A percentile compares a stretch with the other conserved stretches of the same genome.
Conservation (phyloP, 179 eudicot genomes). For the Corrigiola litoralis region DNA sequence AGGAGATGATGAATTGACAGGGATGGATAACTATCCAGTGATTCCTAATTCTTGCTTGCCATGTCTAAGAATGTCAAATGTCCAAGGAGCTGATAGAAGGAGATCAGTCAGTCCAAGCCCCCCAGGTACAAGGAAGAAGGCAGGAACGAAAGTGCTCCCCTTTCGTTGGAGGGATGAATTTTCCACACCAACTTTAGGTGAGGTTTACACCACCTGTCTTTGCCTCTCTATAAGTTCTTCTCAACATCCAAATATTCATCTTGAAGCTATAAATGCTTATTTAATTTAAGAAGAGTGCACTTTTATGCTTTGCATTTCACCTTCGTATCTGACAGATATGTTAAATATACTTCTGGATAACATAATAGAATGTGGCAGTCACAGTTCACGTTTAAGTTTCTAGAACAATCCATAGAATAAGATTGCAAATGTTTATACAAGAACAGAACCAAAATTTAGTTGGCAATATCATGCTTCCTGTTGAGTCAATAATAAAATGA, state of each 20-base stretch:
- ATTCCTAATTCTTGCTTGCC: conserved; percentile 55
- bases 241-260: not conserved
- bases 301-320: too few species aligned
- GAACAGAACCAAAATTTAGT: too few species aligned
- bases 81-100: conserved; percentile 41
- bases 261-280: not conserved
- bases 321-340: too few species aligned
- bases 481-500: too few species aligned
- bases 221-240: not conserved
- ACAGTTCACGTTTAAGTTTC: too few species aligned
- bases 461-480: too few species aligned
- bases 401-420: too few species aligned
- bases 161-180: conserved; percentile 57
- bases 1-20: conserved; percentile 22
- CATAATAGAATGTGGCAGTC: too few species aligned
- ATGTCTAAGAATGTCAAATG: conserved; percentile 38
- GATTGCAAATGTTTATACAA: too few species aligned
- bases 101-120: conserved; percentile 51
- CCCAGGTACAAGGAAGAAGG: conserved; percentile 51
- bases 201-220: not conserved
- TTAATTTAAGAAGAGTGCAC: too few species aligned
- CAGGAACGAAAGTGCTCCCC: conserved; percentile 38
- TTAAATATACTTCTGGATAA: too few species aligned
- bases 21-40: conserved; percentile 34
- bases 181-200: conserved; percentile 28